A percentile compares a stretch with the other conserved stretches of the same genome.
Evolutionary conservation across 257 asterid species (phyloP).

Genomic region (Ocimum tenuiflorum): DNA sequence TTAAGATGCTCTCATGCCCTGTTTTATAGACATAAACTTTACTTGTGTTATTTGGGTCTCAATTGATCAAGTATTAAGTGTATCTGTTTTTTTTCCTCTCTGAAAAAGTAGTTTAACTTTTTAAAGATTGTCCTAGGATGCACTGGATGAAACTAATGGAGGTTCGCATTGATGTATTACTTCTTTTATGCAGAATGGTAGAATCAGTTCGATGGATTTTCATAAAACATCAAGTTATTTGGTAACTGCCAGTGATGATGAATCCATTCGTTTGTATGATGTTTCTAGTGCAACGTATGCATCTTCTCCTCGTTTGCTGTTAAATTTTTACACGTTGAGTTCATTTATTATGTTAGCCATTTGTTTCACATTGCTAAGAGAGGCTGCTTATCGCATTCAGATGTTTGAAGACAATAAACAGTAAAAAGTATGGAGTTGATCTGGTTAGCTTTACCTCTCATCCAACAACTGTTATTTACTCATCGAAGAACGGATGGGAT

Average conservation of each 20-base stretch:
- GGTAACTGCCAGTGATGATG: slow-evolving; percentile 97
- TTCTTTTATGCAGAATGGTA: slow-evolving; percentile 63
- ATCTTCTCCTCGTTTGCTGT: slow-evolving; percentile 6
- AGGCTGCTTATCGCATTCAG: slow-evolving; percentile 32
- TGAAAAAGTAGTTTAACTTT: not conserved
- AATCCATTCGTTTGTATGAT: slow-evolving; percentile 87
- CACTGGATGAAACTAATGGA: not conserved
- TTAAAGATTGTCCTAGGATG: not conserved
- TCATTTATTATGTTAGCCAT: not conserved
- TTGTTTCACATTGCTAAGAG: no score
- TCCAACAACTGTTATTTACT: slow-evolving; percentile 90
- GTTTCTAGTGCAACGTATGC: slow-evolving; percentile 80
- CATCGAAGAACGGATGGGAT: slow-evolving; percentile 99
- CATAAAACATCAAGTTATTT: slow-evolving; percentile 71
- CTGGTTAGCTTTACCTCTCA: slow-evolving; percentile 96
- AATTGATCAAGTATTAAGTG: not conserved
- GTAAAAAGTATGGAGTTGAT: slow-evolving; percentile 94
- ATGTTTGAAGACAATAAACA: slow-evolving; percentile 91
- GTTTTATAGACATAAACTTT: not conserved
- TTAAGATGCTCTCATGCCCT: not conserved
- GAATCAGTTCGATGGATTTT: slow-evolving; percentile 97
- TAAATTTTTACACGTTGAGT: not conserved
- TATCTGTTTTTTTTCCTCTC: not conserved
- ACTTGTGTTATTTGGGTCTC: not conserved
- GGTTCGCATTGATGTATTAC: slow-evolving; percentile 12